Evolutionary conservation across 345 rosid genomes (phyloP).

Genomic region (Dipteronia sinensis): DNA sequence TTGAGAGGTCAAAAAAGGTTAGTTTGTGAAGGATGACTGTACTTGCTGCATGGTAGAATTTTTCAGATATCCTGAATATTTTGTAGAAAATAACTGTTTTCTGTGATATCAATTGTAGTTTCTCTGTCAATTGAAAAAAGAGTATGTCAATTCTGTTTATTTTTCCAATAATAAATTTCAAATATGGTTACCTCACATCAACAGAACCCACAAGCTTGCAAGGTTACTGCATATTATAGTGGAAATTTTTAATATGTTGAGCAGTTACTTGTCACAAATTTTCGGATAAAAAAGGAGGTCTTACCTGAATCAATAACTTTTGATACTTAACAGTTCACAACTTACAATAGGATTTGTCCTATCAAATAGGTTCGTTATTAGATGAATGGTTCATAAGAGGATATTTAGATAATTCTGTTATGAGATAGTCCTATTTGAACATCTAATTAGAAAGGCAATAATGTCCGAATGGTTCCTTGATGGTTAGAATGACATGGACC

Average conservation of each 20-base stretch:
- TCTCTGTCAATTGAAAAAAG: background rate
- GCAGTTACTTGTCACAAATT: background rate
- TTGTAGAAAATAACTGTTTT: constrained; percentile 1
- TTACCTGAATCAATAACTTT: background rate
- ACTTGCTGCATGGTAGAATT: constrained; percentile 4
- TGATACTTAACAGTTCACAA: background rate
- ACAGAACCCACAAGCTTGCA: background rate
- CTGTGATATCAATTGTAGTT: background rate
- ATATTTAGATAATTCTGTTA: background rate
- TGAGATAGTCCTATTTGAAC: background rate
- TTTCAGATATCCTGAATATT: background rate
- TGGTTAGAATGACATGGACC: background rate
- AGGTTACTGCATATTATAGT: background rate
- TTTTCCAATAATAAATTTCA: background rate
- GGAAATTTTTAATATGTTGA: background rate
- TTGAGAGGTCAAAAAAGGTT: constrained; percentile 86
- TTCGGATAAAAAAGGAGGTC: background rate
- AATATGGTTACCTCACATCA: background rate
- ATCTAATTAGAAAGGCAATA: background rate
- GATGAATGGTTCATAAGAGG: constrained; percentile 8
- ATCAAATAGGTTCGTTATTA: background rate
- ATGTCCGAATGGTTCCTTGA: background rate
- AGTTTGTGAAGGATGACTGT: constrained; percentile 8
- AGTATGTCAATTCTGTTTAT: background rate
- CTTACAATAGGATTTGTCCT: background rate